Percentiles rank a stretch among this genome's conserved stretches.
Conservation (phyloP, 306 rosid species). For the Alnus rubra region DNA sequence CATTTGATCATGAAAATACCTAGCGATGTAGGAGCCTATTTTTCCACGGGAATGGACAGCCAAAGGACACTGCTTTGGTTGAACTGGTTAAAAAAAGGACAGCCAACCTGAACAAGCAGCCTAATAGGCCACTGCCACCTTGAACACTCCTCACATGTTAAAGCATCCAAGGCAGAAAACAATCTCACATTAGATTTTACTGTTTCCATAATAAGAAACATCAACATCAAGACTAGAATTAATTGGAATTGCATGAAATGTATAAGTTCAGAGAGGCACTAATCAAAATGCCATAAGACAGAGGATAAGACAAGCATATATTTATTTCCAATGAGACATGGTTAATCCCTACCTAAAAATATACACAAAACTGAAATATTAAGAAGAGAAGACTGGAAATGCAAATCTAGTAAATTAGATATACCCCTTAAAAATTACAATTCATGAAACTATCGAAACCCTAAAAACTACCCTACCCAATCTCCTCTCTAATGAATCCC, state of each 20-base stretch:
- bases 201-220: not conserved
- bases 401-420: constrained; percentile 36
- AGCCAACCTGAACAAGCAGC: not conserved
- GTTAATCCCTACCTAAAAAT: constrained; percentile 41
- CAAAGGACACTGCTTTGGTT: no score
- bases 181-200: not conserved
- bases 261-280: not conserved
- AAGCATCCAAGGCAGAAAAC: constrained; percentile 10
- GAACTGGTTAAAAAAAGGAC: not conserved
- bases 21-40: no score
- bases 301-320: not conserved
- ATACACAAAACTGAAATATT: constrained; percentile 37
- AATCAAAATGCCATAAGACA: not conserved
- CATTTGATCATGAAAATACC: no score
- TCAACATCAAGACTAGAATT: constrained; percentile 18
- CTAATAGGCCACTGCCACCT: not conserved
- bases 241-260: not conserved
- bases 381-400: constrained; percentile 19
- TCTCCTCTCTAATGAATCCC: constrained; percentile 28
- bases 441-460: constrained; percentile 7
- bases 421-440: constrained; percentile 39
- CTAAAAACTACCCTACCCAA: constrained; percentile 25
- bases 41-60: no score
- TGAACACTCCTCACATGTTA: not conserved
- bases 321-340: constrained; percentile 35